Evolutionary conservation across 2,329 filamentous ascomycete genomes (phyloP), one percentile per base, ranked within the genome.

Genomic region (Fusarium napiforme): DNA sequence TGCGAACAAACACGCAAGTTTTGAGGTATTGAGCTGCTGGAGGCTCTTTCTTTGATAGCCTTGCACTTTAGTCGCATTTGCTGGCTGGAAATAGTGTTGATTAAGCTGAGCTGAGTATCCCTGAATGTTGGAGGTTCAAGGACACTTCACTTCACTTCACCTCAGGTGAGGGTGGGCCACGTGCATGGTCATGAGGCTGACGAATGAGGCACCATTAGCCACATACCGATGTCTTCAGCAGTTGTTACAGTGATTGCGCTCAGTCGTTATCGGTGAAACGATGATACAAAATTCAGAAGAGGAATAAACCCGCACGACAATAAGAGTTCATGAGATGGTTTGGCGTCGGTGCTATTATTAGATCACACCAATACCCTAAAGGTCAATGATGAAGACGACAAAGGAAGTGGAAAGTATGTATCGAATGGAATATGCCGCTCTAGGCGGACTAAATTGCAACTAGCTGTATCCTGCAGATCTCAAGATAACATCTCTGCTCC

Each of bases 161-260:
- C 49, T 37, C 67, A 55, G 50, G 34, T 34, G 57, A 64, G 43
- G n/a, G 67, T 67, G 67, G 63, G 56, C 71, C 71, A 73, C 71
- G 71, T 73, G 71, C 62, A 61, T 60, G 42, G 55, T 53, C 56
- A 53, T 58, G 64, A 60, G 69, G 30, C 69, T 69, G 50, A 65
- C 58, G 49, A 73, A 60, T 64, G 53, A 61, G 62, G 55, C 21
- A 45, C 49, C 26, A 34, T 60, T 63, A 59, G 67, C 58, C 59
- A 64, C 69, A 57, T 37, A 30, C 23, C 30, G 34, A 58, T 43
- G 23, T 50, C 40, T 46, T 62, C 15, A 10, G 26, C 7, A 43
- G 36, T 32, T 16, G 55, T 64, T 50, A 21, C 12, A 45, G 36
- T 39, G 36, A 58, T 26, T n/a, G 3, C 26, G 21, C 52, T 32